Evolutionary conservation across 176 grass and related monocot genomes (phyloP), one percentile per base, ranked within the genome.

Genomic region (Cocos nucifera): DNA sequence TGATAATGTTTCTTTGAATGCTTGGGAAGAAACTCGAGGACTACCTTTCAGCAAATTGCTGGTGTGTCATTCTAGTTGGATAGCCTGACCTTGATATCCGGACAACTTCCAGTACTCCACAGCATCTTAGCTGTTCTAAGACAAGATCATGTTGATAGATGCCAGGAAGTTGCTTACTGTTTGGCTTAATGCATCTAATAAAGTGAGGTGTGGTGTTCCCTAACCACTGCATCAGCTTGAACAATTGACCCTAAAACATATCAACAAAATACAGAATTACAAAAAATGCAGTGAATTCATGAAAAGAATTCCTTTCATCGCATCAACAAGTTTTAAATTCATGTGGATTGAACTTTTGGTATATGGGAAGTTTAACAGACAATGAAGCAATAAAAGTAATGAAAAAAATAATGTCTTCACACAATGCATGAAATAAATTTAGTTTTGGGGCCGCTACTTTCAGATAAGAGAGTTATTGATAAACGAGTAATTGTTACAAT

Each of bases 131-230:
- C 74, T 96, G 92, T 56, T 96, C 83, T 51, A 83, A 80, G 39
- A 96, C 78, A 87, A 90, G 54, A 78, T 88, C 83, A 73, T 78
- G 59, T 50, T 96, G 83, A n/a, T 79, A 90, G 69, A 88, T 30
- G 59, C 75, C 61, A 1, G 87, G 71, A 50, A 74, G 67, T 23
- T 88, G 87, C 80, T 84, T 88, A 67, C 49, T 79, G 77, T 96
- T 96, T 80, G 92, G 92, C 49, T 96, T 89, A 62, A 96, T 85
- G 72, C 92, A 96, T 82, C 81, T 76, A 62, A 96, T 96, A 68
- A 96, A 96, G 69, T 90, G 87, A 51, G 87, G 92, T 26, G 69
- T 82, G 5, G 92, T 91, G 49, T 72, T 79, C 73, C 90, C 92
- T 64, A 96, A 82, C 25, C 77, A 80, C 58, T 90, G 87, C 83